phyloP scores from a whole-genome alignment of 129 eudicot species.

The Tagetes patula region DNA sequence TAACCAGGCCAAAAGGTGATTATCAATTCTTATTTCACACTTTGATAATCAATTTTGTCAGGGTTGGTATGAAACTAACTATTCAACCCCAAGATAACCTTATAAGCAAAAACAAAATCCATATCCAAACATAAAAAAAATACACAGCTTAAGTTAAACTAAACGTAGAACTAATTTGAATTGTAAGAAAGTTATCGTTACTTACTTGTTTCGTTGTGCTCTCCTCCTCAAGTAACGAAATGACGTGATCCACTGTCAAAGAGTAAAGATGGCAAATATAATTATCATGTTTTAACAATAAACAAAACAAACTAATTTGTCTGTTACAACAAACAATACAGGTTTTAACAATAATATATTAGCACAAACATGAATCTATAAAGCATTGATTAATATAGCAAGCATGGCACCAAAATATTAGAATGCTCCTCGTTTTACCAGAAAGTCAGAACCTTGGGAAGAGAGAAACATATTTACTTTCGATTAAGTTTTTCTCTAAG shows the following conservation, averaged over 20 bases:
- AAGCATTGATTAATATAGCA: not conserved
- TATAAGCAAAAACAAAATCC: not conserved
- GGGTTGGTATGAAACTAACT: too few relatives aligned
- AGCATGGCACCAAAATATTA: not conserved
- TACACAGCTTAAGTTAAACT: not conserved
- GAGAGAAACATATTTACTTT: not conserved
- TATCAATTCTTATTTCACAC: too few relatives aligned
- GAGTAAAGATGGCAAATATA: slow-evolving; percentile 21
- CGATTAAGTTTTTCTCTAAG: not conserved
- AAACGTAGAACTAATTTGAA: not conserved
- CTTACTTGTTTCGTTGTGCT: slow-evolving; percentile 71
- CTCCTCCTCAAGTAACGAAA: slow-evolving; percentile 70
- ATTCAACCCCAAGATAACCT: not conserved
- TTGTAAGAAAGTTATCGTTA: slow-evolving; percentile 4
- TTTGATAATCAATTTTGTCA: too few relatives aligned
- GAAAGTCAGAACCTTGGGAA: not conserved
- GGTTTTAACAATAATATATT: slow-evolving; percentile 1
- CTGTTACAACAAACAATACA: not conserved
- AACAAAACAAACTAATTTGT: not conserved
- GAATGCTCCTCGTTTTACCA: not conserved
- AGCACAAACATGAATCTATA: slow-evolving; percentile 8
- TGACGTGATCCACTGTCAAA: slow-evolving; percentile 63
- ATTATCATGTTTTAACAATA: not conserved
- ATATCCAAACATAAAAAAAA: not conserved
- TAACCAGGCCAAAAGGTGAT: too few relatives aligned